Evolutionary conservation across 768 basidiomycete genomes (phyloP).

Genomic region (Termitomyces heimii): DNA sequence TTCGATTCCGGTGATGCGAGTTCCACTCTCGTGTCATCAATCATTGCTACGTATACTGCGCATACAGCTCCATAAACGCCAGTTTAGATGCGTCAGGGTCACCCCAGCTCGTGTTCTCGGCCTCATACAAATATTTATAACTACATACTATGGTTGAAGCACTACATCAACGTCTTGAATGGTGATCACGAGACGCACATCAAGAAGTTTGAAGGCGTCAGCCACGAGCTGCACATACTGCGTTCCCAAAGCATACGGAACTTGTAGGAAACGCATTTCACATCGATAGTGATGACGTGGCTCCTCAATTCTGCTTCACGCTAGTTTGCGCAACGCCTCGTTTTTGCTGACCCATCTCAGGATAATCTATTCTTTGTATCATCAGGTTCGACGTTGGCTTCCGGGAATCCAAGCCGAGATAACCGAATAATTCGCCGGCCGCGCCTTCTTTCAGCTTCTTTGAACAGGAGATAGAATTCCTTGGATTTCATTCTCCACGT

Average conservation of each 20-base stretch:
- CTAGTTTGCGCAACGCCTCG: neutral
- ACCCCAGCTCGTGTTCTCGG: neutral
- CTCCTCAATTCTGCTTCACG: neutral
- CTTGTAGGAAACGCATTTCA: neutral
- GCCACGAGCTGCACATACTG: neutral
- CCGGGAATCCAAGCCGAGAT: neutral
- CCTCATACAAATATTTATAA: neutral
- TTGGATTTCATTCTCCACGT: neutral
- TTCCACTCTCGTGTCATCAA: neutral
- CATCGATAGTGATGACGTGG: neutral
- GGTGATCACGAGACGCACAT: neutral
- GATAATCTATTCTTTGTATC: neutral
- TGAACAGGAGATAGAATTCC: neutral
- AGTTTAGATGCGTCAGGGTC: neutral
- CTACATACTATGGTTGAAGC: neutral
- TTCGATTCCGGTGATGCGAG: neutral
- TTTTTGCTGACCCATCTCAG: neutral
- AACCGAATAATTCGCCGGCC: neutral
- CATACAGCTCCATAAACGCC: neutral
- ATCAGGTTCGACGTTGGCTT: neutral
- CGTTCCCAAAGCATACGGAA: neutral
- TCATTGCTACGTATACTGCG: neutral
- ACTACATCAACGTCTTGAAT: neutral
- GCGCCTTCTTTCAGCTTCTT: neutral
- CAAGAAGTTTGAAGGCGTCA: neutral